phyloP scores from a whole-genome alignment of 139 green algal species.

The Chlamydomonas schloesseri region DNA sequence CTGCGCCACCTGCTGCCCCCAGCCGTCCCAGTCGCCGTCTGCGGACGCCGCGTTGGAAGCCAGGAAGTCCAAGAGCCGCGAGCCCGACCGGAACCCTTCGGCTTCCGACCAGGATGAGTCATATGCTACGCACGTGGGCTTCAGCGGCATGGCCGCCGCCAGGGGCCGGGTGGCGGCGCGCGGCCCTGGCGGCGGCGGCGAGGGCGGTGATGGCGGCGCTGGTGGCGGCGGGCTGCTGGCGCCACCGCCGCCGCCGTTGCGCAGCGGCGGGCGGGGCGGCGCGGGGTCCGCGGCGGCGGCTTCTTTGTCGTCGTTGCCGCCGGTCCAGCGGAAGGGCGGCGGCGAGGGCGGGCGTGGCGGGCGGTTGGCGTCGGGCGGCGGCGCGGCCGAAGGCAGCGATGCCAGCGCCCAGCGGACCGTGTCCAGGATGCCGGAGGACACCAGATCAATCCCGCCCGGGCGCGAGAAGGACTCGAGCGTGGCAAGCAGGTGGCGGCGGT shows the following conservation, averaged over 20 bases:
- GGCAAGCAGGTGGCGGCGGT: neutral
- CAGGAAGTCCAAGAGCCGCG: neutral
- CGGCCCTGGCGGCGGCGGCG: too few species aligned
- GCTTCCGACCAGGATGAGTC: neutral
- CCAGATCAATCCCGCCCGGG: neutral
- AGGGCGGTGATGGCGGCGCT: neutral
- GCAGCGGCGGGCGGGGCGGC: neutral
- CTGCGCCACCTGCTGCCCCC: too few species aligned
- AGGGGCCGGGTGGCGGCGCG: neutral
- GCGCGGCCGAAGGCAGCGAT: too few species aligned
- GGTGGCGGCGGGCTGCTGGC: neutral
- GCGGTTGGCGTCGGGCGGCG: neutral
- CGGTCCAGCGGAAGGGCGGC: neutral
- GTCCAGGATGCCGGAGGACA: neutral
- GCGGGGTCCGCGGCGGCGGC: neutral
- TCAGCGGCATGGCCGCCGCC: neutral
- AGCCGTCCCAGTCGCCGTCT: neutral
- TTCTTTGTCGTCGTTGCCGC: neutral
- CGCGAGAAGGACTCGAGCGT: neutral
- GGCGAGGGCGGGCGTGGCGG: too few species aligned
- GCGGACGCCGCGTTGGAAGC: neutral
- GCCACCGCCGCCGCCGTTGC: neutral
- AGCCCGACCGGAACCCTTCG: too few species aligned
- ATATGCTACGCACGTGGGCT: neutral
- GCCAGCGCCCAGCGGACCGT: neutral